Conservation (phyloP, 495 filamentous ascomycete genomes). For the Podospora tetraspora region DNA sequence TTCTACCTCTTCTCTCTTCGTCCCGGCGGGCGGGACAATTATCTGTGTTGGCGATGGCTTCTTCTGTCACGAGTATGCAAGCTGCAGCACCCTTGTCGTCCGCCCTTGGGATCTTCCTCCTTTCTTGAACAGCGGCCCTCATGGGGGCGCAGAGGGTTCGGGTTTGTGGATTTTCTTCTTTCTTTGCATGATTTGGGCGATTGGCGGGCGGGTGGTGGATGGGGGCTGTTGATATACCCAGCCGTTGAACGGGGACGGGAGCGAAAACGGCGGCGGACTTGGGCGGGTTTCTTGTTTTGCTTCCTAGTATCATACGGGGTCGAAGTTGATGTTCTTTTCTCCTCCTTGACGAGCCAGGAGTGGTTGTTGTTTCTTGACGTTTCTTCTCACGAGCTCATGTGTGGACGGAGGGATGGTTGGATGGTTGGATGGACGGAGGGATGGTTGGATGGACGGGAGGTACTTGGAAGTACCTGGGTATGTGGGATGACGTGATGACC, state of each 20-base stretch:
- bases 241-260: not conserved
- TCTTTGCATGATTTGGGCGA: not conserved
- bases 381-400: not conserved
- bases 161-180: constrained; percentile 12
- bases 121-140: not conserved
- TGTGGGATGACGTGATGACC: not conserved
- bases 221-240: constrained; percentile 16
- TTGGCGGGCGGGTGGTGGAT: not conserved
- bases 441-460: not conserved
- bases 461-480: not conserved
- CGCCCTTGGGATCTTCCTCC: not conserved
- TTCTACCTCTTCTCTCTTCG: not conserved
- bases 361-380: not conserved
- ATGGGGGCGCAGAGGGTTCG: not conserved
- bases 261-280: not conserved
- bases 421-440: not conserved
- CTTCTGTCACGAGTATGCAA: not conserved
- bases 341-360: not conserved
- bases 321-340: not conserved
- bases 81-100: not conserved
- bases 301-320: not conserved
- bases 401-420: not conserved
- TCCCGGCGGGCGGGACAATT: not conserved
- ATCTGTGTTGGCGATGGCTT: not conserved
- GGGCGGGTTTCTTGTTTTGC: not conserved